Base-by-base conservation (phyloP, 2,329 filamentous ascomycete species). In the Penicillium sp. region DNA sequence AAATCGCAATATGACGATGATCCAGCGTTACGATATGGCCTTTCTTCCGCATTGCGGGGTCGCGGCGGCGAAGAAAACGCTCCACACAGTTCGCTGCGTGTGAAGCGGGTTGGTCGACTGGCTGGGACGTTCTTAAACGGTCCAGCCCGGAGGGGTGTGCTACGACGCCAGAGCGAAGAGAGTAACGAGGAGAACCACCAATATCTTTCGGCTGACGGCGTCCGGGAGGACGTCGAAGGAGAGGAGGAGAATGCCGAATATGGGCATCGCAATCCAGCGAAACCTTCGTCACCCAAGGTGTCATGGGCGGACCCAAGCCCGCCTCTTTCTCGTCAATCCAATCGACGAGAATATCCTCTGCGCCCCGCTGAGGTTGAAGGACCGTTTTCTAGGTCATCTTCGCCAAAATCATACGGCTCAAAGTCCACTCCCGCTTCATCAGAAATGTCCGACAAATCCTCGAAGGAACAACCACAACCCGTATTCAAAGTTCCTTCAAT, bases 51-150 rank as follows among this genome's bases (percentile, higher is more conserved):
- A 7, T 53, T 68, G 28, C 64, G 70, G 19, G 58, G 66, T 32
- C 68, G 70, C 7, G 74, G 76, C 43, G 81, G 81, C 3, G 84
- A 89, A 22, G 82, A 85, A 31, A 70, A 72, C 31, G 83, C 80
- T 13, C 72, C 81, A 2, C 85, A 87, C 53, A 83, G 84, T 59
- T 88, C 87, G 0, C 80, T 89, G 75, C 80, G 88, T 5, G 75
- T 90, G 51, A 91, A 90, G 69, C 77, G 87, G 53, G 80, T 88
- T 13, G 84, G 84, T 15, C 87, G 87, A 67, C 75, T 85, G 7
- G 80, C 84, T 2, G 88, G 87, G 1, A 85, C 81, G 52, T 90
- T 91, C 57, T 73, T 93, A 21, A 88, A 86, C 58, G 87, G 86
- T 1, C 88, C 88, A 26, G 86, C 88, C 19, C 80, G 88, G 48